Evolutionary conservation across 768 basidiomycete species (phyloP), one percentile per base, ranked within the genome.

Genomic region (Filobasidium wieringae): DNA sequence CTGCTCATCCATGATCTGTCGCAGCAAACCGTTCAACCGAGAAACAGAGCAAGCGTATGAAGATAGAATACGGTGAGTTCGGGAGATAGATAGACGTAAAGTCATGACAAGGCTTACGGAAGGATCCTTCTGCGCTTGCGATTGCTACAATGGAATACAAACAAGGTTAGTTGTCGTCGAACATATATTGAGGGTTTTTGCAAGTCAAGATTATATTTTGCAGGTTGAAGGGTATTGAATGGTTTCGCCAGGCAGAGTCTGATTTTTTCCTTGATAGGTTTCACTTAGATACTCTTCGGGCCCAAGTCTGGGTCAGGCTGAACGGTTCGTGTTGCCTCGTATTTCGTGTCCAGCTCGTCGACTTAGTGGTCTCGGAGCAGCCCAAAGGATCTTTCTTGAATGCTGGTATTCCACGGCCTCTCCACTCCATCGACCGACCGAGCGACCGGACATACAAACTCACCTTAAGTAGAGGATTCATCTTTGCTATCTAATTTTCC

Each of bases 1-100:
- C 77, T 95, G 56, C 47, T 57, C 56, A 49, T 57, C 41, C 56
- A 57, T 57, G 29, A 49, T 51, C 53, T 54, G 24, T 27, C 2
- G 1, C 4, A 40, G n/a, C 11, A 24, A 7, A 24, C 26, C 15
- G 32, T 40, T 7, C 36, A 24, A 24, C 8, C 9, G 5, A 12
- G 31, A 51, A n/a, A 12, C 34, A 32, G 22, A 7, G 29, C 6
- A 52, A 32, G 9, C 51, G 27, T 33, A 30, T 32, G 24, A 32
- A 27, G 26, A 56, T 32, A 15, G 34, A 32, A n/a, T n/a, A 37
- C 36, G 36, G 36, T 37, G 36, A 37, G n/a, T 9, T 9, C 11
- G n/a, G 11, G n/a, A n/a, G 36, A 37, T 9, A 37, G 36, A 9
- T n/a, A 37, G n/a, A 37, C 11, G 36, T 37, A 37, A n/a, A n/a